These are phyloP conservation scores for maize (Zea mays) DNA, from an alignment of 176 grass and related monocot genomes.

Conservation along the genomic window Zm-B73-REFERENCE-NAM-5.0 NC_050104.1:82705001-82705500, in stretches of 20 bases:
- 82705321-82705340: conserved; percentile 93
- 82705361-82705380: conserved; percentile 61
- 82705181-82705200: not conserved
- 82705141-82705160: conserved; percentile 70
- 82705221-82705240: too few relatives aligned
- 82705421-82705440: conserved; percentile 53
- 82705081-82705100: conserved; percentile 54
- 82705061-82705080: conserved; percentile 55
- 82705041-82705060: conserved; percentile 40
- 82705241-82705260: not conserved
- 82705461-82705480: conserved; percentile 47
- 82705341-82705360: conserved; percentile 90
- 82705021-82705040: conserved; percentile 5
- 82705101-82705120: conserved; percentile 78
- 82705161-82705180: conserved; percentile 45
- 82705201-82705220: too few relatives aligned
- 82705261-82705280: conserved; percentile 85
- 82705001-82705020: conserved; percentile 58
- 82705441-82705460: conserved; percentile 77
- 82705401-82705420: conserved; percentile 71
- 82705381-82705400: conserved; percentile 81
- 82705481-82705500: conserved; percentile 47
- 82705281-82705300: conserved; percentile 95
- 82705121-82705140: conserved; percentile 85
- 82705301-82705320: conserved; percentile 61